Evolutionary conservation across 1,284 basidiomycete species (phyloP).

Genomic region (Irpex sp.): DNA sequence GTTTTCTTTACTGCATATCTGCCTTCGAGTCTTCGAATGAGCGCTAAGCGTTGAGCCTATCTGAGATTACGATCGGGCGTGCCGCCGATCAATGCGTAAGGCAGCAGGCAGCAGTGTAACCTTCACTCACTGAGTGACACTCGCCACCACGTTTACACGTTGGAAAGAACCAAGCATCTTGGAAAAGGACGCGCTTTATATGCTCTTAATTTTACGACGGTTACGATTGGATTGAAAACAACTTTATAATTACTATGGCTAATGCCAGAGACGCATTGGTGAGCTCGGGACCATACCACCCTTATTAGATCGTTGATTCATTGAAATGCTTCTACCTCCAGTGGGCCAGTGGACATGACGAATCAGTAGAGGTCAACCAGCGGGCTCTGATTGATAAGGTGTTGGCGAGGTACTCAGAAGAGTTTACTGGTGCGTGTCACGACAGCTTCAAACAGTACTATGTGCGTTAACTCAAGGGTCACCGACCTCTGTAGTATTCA

Average conservation of each 20-base stretch:
- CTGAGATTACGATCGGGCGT: background rate
- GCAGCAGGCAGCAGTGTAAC: too few relatives aligned
- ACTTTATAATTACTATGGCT: background rate
- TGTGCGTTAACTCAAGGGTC: background rate
- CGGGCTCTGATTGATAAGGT: conserved; percentile 92
- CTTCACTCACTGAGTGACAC: too few relatives aligned
- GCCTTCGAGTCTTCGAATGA: too few relatives aligned
- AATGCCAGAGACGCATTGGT: conserved; percentile 3
- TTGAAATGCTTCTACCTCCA: conserved; percentile 20
- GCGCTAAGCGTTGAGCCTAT: background rate
- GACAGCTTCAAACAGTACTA: background rate
- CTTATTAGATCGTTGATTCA: background rate
- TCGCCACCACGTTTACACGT: too few relatives aligned
- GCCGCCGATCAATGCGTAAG: background rate
- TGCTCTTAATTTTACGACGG: too few relatives aligned
- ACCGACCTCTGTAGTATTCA: conserved; percentile 56
- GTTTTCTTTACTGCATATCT: background rate
- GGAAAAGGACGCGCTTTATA: too few relatives aligned
- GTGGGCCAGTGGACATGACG: conserved; percentile 75
- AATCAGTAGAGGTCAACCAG: conserved; percentile 93
- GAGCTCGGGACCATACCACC: background rate
- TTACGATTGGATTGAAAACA: too few relatives aligned
- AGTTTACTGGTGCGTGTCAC: conserved; percentile 67
- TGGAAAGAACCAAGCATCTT: too few relatives aligned
- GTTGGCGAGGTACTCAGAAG: conserved; percentile 90